These are phyloP conservation scores for Harringtonia lauricola DNA, from an alignment of 2,329 filamentous ascomycete genomes.

Conservation along the genomic window DNA sequence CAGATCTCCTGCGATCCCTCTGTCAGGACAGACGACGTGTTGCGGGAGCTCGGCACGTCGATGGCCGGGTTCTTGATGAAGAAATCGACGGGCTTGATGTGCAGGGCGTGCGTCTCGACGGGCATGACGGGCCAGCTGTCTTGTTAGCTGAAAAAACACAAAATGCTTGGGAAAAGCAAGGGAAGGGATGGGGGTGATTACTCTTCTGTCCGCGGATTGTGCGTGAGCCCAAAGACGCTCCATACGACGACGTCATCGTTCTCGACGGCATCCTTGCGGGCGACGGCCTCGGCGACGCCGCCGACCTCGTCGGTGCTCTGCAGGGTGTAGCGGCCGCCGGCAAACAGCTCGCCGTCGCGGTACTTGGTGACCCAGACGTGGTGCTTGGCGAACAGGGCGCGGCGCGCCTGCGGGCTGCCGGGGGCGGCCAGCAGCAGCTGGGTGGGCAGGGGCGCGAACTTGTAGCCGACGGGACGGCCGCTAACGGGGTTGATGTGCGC, in stretches of 20 bases:
- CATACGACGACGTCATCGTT: too few species aligned
- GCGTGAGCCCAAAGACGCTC: too few species aligned
- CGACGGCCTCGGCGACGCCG: too few species aligned
- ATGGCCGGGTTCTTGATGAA: conserved; percentile 37
- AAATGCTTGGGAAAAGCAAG: too few species aligned
- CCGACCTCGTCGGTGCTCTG: too few species aligned
- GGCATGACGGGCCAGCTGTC: too few species aligned
- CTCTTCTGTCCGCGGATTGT: too few species aligned
- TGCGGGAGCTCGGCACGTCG: conserved; percentile 26
- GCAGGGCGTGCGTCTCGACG: conserved; percentile 39
- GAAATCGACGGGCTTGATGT: conserved; percentile 41
- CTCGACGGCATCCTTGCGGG: too few species aligned
- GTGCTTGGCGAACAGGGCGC: conserved; percentile 30
- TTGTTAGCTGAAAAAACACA: too few species aligned
- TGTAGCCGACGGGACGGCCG: conserved; percentile 31
- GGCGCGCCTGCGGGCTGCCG: conserved; percentile 24
- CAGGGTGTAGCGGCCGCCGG: conserved; percentile 30
- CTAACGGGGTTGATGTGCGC: conserved; percentile 27
- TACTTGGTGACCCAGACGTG: conserved; percentile 33
- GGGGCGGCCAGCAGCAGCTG: conserved; percentile 29
- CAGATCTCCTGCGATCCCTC: not conserved
- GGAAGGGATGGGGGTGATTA: too few species aligned
- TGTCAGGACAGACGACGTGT: not conserved
- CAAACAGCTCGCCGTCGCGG: conserved; percentile 28
- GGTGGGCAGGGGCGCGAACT: conserved; percentile 31